phyloP scores from a whole-genome alignment of 129 eudicot genomes.

The Centrapalus pauciflorus region DNA sequence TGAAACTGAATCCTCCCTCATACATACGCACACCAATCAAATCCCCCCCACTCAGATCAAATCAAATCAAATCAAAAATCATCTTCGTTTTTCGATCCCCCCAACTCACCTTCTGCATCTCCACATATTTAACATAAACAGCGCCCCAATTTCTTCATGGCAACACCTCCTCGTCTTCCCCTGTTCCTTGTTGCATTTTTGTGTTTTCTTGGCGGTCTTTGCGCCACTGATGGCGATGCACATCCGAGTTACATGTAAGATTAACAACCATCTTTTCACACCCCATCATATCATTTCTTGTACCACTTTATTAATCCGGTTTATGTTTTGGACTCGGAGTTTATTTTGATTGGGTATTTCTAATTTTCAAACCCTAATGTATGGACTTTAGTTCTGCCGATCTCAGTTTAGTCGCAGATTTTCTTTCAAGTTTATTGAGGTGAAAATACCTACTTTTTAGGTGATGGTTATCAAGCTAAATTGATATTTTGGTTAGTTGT shows the following conservation, averaged over 20 bases:
- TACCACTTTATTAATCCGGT: background rate
- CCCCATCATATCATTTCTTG: background rate
- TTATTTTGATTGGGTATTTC: background rate
- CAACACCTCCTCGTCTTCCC: constrained; percentile 27
- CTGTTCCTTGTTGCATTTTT: constrained; percentile 37
- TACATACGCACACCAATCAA: background rate
- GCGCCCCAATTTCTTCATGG: constrained; percentile 49
- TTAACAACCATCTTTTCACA: background rate
- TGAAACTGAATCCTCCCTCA: background rate
- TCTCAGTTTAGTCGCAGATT: constrained; percentile 3
- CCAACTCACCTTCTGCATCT: constrained; percentile 22
- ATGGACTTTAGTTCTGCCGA: background rate
- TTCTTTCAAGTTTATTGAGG: background rate
- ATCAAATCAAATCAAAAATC: constrained; percentile 14
- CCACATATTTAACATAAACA: constrained; percentile 13
- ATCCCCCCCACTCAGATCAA: constrained; percentile 20
- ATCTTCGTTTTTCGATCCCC: constrained; percentile 22
- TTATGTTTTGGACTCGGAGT: background rate
- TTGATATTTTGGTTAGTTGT: background rate
- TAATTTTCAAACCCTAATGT: constrained; percentile 16
- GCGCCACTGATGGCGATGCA: constrained; percentile 69
- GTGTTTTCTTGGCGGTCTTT: constrained; percentile 29
- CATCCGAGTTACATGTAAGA: constrained; percentile 85
- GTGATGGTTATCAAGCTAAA: background rate
- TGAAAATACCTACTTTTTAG: background rate